Evolutionary conservation across 495 filamentous ascomycete genomes (phyloP).

Genomic region (Hypoxylon cercidicola): DNA sequence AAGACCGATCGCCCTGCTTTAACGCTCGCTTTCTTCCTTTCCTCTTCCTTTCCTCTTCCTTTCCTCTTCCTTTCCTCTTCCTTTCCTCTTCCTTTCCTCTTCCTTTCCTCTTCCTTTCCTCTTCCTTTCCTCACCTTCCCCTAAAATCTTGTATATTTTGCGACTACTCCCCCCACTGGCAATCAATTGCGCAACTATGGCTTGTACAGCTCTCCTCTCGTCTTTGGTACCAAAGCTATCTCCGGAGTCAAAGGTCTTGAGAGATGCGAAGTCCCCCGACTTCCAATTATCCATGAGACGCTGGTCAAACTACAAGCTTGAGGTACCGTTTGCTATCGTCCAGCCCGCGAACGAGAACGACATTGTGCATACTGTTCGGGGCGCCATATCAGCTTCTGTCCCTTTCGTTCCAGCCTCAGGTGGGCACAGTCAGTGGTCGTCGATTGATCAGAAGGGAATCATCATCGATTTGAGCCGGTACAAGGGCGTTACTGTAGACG

Average conservation of each 20-base stretch:
- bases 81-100: no score
- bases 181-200: background rate
- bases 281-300: background rate
- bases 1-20: no score
- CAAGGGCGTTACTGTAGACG: conserved; percentile 41
- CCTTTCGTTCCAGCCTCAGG: conserved; percentile 50
- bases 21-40: no score
- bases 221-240: conserved; percentile 3
- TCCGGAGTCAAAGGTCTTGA: background rate
- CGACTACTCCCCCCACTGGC: no score
- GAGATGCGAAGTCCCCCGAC: conserved; percentile 5
- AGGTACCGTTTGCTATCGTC: conserved; percentile 10
- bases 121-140: no score
- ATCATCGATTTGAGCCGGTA: conserved; percentile 49
- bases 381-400: conserved; percentile 22
- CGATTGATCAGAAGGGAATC: conserved; percentile 40
- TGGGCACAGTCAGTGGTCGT: conserved; percentile 52
- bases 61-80: no score
- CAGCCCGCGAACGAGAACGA: conserved; percentile 10
- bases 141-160: no score
- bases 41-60: no score
- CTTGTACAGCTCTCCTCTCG: background rate
- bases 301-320: conserved; percentile 4
- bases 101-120: no score
- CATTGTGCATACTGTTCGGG: conserved; percentile 4